Evolutionary conservation across 495 filamentous ascomycete species (phyloP), one percentile per base, ranked within the genome.

Genomic region (Xylaria intraflava): DNA sequence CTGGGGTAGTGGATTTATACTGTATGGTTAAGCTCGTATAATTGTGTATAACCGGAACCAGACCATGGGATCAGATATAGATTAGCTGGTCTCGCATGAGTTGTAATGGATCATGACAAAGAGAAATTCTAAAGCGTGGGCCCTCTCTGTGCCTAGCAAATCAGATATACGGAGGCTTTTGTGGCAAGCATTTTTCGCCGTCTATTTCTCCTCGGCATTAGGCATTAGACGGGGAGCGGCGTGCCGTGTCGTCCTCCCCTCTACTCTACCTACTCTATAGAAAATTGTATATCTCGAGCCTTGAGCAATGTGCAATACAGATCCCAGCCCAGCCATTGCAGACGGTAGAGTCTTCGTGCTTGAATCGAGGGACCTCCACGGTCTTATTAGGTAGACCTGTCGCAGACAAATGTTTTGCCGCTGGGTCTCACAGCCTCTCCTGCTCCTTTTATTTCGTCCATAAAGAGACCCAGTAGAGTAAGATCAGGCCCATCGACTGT

Each of bases 11-110:
- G 17, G 35, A 46, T 40, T 35, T 53, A 53, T 53, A 40, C 33
- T 46, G 51, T 53, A 53, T 40, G 23, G 7, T 40, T 46, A 53
- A 17, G 41, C 11, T 53, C 51, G 42, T 46, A 46, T 53, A 46
- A 53, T 53, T 24, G 42, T 40, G 42, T 53, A 53, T 19, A 27
- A 53, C 27, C n/a, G 26, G 17, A n/a, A 31, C 24, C 30, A 29
- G 10, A 17, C 12, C 30, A 10, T 19, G 42, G 9, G 20, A 40
- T 14, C 6, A 2, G 38, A 45, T 10, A 26, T 40, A 53, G 19
- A 26, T 33, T 12, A 40, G 38, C 10, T n/a, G 17, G 26, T 27
- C 42, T 41, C 46, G 24, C 16, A n/a, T 46, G 33, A 40, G 14
- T 11, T 31, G 22, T 29, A 44, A 46, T 46, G 50, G 17, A 24